Evolutionary conservation across 164 flowering plant species (phyloP), one percentile per base, ranked within the genome.

Genomic region (Vitis amurensis): DNA sequence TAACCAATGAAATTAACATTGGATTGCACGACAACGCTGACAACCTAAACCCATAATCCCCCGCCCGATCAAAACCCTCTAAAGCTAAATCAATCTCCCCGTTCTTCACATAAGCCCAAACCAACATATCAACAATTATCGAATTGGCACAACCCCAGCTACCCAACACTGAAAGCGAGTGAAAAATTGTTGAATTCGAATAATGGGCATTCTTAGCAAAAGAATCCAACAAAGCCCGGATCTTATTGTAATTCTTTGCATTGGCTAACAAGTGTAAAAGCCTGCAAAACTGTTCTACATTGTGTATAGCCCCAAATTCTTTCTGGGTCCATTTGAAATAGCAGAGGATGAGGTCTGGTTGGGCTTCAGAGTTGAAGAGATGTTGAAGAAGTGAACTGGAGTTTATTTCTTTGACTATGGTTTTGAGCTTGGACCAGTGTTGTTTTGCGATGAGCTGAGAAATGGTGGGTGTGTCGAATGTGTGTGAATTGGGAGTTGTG

Each of bases 1-100:
- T 80, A 73, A 83, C 87, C 76, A 89, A 72, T 52, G 61, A 73
- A 77, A 70, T 72, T 81, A 89, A 64, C 85, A 89, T 44, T 1
- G 80, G 78, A 69, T 88, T 89, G 68, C 89, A 88, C 1, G 91
- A 78, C 52, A 71, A 15, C 15, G 66, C 64, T 0, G 94, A 89
- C 61, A 84, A 69, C 79, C 72, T 82, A 67, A 78, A 81, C 71
- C 86, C 89, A 65, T 86, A 89, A 81, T 88, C 83, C 27, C 86
- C 86, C 37, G 89, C 90, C 61, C 91, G 70, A 68, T 74, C 74
- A 75, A 89, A 88, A 8, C 83, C 89, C 65, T 85, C 91, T n/a
- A 82, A 60, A 1, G 82, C 91, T 60, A 73, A 68, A 48, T 74
- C 77, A 13, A 58, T 56, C 62, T 77, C 76, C 63, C 31, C 55